Conservation (phyloP, 257 asterid genomes). For the Fraxinus pennsylvanica region DNA sequence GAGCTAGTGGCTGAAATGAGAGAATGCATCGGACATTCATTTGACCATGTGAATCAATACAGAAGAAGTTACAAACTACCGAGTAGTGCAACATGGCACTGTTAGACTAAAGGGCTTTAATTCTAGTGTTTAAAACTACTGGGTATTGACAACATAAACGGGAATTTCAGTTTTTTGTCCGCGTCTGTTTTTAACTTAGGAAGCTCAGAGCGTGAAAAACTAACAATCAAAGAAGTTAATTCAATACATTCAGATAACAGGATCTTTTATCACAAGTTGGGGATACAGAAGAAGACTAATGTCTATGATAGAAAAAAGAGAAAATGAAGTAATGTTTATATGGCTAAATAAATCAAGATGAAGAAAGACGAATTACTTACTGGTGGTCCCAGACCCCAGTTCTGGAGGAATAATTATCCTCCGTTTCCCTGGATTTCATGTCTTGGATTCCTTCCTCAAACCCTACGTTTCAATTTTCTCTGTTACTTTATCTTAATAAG, state of each 20-base stretch:
- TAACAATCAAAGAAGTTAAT: neutral
- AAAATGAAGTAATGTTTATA: neutral
- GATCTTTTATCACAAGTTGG: neutral
- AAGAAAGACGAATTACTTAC: slow-evolving; percentile 44
- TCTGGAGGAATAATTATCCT: slow-evolving; percentile 94
- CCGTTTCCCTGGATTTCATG: slow-evolving; percentile 93
- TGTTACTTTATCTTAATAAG: slow-evolving; percentile 11
- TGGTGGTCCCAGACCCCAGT: slow-evolving; percentile 70
- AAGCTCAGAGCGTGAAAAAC: neutral
- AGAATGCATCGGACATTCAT: neutral
- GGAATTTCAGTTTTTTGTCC: neutral
- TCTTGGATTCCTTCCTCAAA: slow-evolving; percentile 95
- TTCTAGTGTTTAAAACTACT: neutral
- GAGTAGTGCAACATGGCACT: neutral
- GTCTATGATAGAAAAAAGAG: neutral
- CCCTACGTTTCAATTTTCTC: slow-evolving; percentile 42
- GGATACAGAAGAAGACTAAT: neutral
- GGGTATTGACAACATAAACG: neutral
- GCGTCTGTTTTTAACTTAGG: neutral
- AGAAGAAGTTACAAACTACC: neutral
- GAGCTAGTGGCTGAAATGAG: neutral
- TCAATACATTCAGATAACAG: neutral
- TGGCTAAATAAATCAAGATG: neutral
- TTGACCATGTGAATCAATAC: neutral
- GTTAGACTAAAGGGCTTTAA: neutral